Evolutionary conservation across 1,284 basidiomycete genomes (phyloP), one percentile per base, ranked within the genome.

Genomic region (Porodaedalea pini): DNA sequence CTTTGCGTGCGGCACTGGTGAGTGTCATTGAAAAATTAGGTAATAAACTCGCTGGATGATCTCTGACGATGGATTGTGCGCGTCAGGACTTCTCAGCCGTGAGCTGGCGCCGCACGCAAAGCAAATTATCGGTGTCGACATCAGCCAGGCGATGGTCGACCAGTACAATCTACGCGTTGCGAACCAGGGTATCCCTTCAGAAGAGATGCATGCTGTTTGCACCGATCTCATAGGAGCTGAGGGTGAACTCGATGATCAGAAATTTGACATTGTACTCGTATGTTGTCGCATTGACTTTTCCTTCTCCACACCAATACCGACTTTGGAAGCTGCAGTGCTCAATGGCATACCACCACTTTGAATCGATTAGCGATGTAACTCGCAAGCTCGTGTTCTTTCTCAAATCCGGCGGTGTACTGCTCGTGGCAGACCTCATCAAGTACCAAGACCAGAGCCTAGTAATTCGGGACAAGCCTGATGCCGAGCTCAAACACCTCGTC

Each of bases 1-100:
- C 64, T 90, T 79, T 64, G 88, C 86, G 1, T 90, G 86, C 65
- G 85, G 86, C 11, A 77, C 78, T 48, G 86, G 86, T 82, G 56
- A 44, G 75, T 61, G 13, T 39, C 29, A 15, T 47, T 29, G n/a
- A 11, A n/a, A 36, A 48, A 19, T 29, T 23, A 5, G 2, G 17
- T 21, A n/a, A 17, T 31, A 29, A 43, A 17, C 29, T 8, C 21
- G 17, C 3, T 21, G 4, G 17, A n/a, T 44, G 21, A n/a, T n/a
- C n/a, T n/a, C n/a, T 44, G 29, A 47, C 1, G 21, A 32, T 31
- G 11, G n/a, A 41, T 36, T 44, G 5, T 40, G 31, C 13, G n/a
- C n/a, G n/a, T 2, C 52, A 88, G 85, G 87, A 4, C 65, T 82
- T 19, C 65, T 88, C 21, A 83, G 85, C 2, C 72, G 78, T 57